Evolutionary conservation across 2,329 filamentous ascomycete genomes (phyloP), one percentile per base, ranked within the genome.

Genomic region (Penicillium decumbens): DNA sequence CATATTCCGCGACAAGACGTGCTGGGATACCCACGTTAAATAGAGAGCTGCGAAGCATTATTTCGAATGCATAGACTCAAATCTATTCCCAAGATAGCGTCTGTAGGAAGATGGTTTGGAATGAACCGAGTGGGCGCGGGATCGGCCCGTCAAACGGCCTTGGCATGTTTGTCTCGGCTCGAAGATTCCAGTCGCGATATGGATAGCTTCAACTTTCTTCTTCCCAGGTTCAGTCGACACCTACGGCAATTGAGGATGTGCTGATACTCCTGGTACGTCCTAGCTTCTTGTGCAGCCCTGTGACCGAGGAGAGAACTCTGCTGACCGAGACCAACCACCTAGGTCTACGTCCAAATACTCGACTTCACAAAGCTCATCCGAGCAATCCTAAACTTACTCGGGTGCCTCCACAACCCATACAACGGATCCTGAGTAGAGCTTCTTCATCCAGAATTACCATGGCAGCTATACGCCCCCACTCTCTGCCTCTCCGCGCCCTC

Each of bases 151-250:
- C 32, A 35, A 37, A 37, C 33, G 33, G 33, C 18, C 52, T 58
- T 55, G 56, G 56, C 55, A 35, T 54, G 50, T 59, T 59, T 59
- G 56, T 41, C 37, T 43, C 53, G 44, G 40, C 20, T 47, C 30
- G 51, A 46, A 41, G 47, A 48, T 49, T 50, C 52, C 24, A 28
- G 20, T 28, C 8, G 15, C 8, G 33, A 43, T 49, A 33, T 33
- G 47, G 49, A 53, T 41, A 48, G 50, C 53, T 59, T 54, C 55
- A 56, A 41, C 52, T 46, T 54, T 40, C 50, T 45, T 45, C 25
- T 42, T 10, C 28, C 45, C 25, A 28, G 25, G 4, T 23, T 12
- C 35, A 43, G 41, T 53, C 48, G 43, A 42, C 38, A 10, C 30
- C 15, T 8, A 49, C 37, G 33, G 12, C 41, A 3, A 30, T 25